Conservation (phyloP, 2,329 filamentous ascomycete species). For the Colletotrichum filicis region DNA sequence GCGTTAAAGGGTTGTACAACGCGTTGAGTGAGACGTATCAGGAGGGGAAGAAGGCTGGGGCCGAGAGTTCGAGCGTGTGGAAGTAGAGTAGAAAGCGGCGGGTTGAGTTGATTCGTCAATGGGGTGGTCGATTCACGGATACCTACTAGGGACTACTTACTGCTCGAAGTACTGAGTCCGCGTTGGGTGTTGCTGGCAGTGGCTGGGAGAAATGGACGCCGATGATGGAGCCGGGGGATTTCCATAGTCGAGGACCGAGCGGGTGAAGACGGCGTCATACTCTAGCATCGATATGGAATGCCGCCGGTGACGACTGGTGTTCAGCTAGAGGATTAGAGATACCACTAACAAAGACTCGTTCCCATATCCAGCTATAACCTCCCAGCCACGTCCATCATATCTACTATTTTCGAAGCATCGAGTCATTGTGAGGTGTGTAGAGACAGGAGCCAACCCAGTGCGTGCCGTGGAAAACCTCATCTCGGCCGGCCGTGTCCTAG, state of each 20-base stretch:
- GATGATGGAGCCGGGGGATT: not conserved
- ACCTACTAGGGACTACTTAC: not conserved
- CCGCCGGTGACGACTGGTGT: not conserved
- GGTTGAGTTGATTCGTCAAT: not conserved
- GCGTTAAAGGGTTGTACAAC: constrained; percentile 61
- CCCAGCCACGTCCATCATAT: not conserved
- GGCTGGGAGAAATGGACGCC: constrained; percentile 20
- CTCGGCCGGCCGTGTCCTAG: not conserved
- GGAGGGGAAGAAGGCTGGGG: constrained; percentile 54
- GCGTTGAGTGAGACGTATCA: constrained; percentile 60
- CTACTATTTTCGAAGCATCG: not conserved
- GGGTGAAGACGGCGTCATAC: not conserved
- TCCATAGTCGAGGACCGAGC: not conserved
- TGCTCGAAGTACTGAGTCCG: not conserved
- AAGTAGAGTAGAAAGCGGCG: constrained; percentile 44
- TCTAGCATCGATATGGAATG: not conserved
- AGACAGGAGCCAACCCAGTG: not conserved
- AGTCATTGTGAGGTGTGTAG: not conserved
- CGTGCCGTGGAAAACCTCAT: not conserved
- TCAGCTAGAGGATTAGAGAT: not conserved
- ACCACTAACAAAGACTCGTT: not conserved
- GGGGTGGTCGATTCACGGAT: not conserved
- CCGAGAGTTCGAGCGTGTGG: constrained; percentile 60
- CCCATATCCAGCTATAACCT: not conserved
- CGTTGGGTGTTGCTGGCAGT: not conserved